Evolutionary conservation across 179 eudicot genomes (phyloP).

Genomic region (Drosera spatulata): DNA sequence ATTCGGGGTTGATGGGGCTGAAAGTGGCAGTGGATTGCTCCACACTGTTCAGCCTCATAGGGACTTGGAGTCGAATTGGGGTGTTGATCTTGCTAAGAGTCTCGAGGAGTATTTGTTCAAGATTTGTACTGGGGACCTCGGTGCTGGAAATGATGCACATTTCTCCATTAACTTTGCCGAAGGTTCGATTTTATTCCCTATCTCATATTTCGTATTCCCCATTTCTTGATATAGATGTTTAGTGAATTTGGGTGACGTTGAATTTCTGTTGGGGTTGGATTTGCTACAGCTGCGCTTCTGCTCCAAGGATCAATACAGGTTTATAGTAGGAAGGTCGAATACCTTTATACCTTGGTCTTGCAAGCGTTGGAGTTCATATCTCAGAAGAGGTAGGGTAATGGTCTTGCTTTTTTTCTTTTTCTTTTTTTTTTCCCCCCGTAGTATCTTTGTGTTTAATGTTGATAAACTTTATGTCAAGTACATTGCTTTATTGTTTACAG

Average conservation of each 20-base stretch:
- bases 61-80: conserved; percentile 82
- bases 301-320: conserved; percentile 92
- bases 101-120: conserved; percentile 81
- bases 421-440: neutral
- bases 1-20: conserved; percentile 3
- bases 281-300: conserved; percentile 72
- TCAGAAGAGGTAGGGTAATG: conserved; percentile 52
- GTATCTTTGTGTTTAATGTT: neutral
- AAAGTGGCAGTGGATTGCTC: conserved; percentile 13
- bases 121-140: conserved; percentile 78
- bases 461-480: neutral
- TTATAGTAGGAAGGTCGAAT: conserved; percentile 88
- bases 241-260: conserved; percentile 7
- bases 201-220: neutral
- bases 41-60: conserved; percentile 61
- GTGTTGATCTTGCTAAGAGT: conserved; percentile 78
- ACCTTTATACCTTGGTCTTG: conserved; percentile 74
- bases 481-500: neutral
- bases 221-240: neutral
- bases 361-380: conserved; percentile 80
- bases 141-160: conserved; percentile 28
- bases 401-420: neutral
- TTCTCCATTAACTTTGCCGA: conserved; percentile 71
- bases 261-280: conserved; percentile 3
- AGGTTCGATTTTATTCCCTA: conserved; percentile 27